Evolutionary conservation across 148 eudicot genomes (phyloP), one percentile per base, ranked within the genome.

Genomic region (Bassia scoparia): DNA sequence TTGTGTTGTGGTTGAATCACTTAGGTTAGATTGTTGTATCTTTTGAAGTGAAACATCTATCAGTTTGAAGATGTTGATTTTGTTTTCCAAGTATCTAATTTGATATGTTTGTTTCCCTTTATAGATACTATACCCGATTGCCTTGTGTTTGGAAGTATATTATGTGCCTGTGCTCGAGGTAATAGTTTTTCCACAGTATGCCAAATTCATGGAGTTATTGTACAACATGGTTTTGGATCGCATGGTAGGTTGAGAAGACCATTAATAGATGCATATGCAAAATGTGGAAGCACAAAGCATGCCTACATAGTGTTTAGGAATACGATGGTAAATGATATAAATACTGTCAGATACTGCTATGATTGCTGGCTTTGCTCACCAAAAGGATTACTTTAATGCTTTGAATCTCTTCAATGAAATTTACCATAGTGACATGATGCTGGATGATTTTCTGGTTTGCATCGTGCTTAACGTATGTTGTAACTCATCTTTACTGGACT

Each of bases 401-500:
- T 80, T 83, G 68, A 65, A 58, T 74, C 77, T 83, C 43, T 83
- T 83, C 58, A 11, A 44, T 77, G 76, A 74, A 69, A 55, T 77
- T 56, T 69, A 75, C 55, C 56, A 23, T 66, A 78, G 74, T 61
- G 83, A 75, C 60, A 53, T 75, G 65, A 9, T 13, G 21, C 35
- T 80, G 68, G 86, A 83, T 74, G 83, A 67, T 80, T 76, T 67
- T 77, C 62, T 83, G 21, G 67, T 83, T n/a, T 80, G 86, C 56
- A 77, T 75, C 50, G 66, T 83, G 73, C 72, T 83, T 44, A 83
- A 71, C 61, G 23, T 72, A 54, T 83, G 84, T 64, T 83, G 82
- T 78, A 73, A 75, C 75, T 67, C 63, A 67, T 67, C 79, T n/a
- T 78, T 59, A 1, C 74, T 83, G 63, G 66, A 50, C 70, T 68